Evolutionary conservation across 2,329 filamentous ascomycete genomes (phyloP).

Genomic region (Colletotrichum lini): DNA sequence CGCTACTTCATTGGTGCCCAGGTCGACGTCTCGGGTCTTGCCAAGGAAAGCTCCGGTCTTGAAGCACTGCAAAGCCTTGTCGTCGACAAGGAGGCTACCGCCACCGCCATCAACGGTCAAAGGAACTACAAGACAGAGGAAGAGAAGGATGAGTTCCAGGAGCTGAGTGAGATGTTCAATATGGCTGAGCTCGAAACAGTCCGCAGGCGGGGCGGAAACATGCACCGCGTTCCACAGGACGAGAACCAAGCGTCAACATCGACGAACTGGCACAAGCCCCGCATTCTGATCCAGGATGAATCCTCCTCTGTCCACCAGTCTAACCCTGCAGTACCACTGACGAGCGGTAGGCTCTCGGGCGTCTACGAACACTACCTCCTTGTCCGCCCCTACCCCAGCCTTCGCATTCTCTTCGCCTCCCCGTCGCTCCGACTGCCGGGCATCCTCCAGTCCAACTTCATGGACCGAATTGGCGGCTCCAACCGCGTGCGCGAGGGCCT

Average conservation of each 20-base stretch:
- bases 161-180: conserved; percentile 80
- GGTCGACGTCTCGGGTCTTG: conserved; percentile 78
- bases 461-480: conserved; percentile 67
- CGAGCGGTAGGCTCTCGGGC: conserved; percentile 54
- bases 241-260: conserved; percentile 54
- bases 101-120: conserved; percentile 49
- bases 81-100: conserved; percentile 50
- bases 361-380: conserved; percentile 73
- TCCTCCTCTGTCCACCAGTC: conserved; percentile 41
- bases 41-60: conserved; percentile 76
- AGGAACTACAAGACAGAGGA: conserved; percentile 38
- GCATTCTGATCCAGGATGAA: conserved; percentile 58
- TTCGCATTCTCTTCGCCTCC: conserved; percentile 79
- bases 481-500: conserved; percentile 63
- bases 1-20: conserved; percentile 81
- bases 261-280: conserved; percentile 56
- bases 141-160: conserved; percentile 71
- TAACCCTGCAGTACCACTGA: conserved; percentile 10
- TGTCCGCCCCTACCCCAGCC: conserved; percentile 74
- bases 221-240: conserved; percentile 67
- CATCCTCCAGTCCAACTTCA: conserved; percentile 73
- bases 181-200: conserved; percentile 76
- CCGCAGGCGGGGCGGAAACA: conserved; percentile 72
- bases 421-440: conserved; percentile 77
- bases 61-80: conserved; percentile 70